These are phyloP conservation scores for Vachellia collinsii DNA, from an alignment of 306 rosid genomes.

Conservation along the genomic window DNA sequence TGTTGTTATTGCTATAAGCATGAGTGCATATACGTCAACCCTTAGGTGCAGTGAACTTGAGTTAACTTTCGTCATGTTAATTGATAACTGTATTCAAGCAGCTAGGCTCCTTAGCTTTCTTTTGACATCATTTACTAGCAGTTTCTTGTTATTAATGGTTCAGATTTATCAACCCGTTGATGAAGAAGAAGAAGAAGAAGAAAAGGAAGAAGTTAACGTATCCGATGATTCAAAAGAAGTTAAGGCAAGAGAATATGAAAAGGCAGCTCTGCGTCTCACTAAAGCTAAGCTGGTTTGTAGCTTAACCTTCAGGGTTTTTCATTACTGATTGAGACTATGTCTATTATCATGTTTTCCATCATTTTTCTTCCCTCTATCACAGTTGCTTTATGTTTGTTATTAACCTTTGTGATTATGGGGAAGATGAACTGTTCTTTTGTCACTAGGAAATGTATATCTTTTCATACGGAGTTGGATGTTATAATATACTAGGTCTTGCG, in stretches of 20 bases:
- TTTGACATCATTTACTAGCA: constrained; percentile 17
- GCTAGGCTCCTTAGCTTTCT: constrained; percentile 16
- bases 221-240: constrained; percentile 71
- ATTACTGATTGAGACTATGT: neutral
- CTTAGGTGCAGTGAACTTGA: neutral
- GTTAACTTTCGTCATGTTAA: neutral
- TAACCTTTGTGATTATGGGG: neutral
- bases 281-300: constrained; percentile 77
- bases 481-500: constrained; percentile 64
- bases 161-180: constrained; percentile 71
- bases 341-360: neutral
- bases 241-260: constrained; percentile 70
- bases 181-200: neutral
- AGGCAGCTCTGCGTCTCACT: constrained; percentile 70
- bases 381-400: neutral
- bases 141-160: constrained; percentile 31
- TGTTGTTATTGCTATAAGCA: neutral
- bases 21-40: neutral
- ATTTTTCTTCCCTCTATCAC: neutral
- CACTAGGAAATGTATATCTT: constrained; percentile 13
- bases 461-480: constrained; percentile 24
- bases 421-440: constrained; percentile 13
- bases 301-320: constrained; percentile 36
- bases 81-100: neutral
- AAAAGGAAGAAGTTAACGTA: constrained; percentile 51